Base-by-base conservation (phyloP, 2,329 filamentous ascomycete species). In the Proliferodiscus dingleyae region DNA sequence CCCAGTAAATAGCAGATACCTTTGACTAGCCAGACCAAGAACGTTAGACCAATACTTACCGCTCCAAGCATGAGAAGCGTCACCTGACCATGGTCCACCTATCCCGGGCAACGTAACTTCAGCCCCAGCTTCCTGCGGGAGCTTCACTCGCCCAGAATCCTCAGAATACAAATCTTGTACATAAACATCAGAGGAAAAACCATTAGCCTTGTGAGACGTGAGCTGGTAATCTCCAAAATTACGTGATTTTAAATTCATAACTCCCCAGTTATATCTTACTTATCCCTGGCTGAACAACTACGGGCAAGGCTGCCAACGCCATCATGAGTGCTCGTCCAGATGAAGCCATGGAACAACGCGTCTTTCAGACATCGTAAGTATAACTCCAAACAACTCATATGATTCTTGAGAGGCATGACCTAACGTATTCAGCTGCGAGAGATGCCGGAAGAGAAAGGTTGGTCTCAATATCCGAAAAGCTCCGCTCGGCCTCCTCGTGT, bases 371-470 rank as follows among this genome's bases (percentile, higher is more conserved):
- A 13, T 46, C 47, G 47, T 52, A 38, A 52, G 43, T 46, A 8
- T 32, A 2, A 13, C 10, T 15, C 19, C 3, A 2, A 2, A 7
- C 29, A 13, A 11, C 2, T 30, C 6, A 37, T 7, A 11, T 26
- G 21, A 49, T 11, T 5, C 22, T 11, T 7, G 22, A 13, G 37
- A 26, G 30, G n/a, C n/a, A 39, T 41, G 32, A 50, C 16, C 11
- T 15, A 32, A 32, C 16, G 9, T 32, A n/a, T 15, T 7, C 29
- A 72, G 69, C 22, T 72, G 69, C 52, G 67, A 71, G 46, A 58
- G 68, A 60, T 72, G 69, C 52, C 66, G 69, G 42, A 64, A 66
- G 28, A 64, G 69, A 45, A 71, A 71, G 64, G 69, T 71, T 37
- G 37, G 56, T 37, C n/a, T n/a, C n/a, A n/a, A n/a, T n/a, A n/a